Base-by-base conservation (phyloP, 1,139 yeast species). In the Blastobotrys proliferans region DNA sequence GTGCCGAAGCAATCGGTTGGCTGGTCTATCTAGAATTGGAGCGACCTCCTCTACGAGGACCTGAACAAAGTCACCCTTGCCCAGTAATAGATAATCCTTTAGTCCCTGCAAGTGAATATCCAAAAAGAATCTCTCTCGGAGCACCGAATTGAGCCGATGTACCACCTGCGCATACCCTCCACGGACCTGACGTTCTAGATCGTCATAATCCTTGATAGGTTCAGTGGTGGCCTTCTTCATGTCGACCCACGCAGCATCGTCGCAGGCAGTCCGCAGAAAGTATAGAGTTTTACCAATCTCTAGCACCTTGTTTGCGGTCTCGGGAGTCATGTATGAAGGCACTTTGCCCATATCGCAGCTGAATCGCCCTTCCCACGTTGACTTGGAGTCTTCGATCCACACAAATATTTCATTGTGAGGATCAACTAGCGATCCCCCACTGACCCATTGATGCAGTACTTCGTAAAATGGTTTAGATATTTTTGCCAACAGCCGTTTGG, bases 271-370 rank as follows among this genome's bases (percentile, higher is more conserved):
- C 37, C 79, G 76, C 35, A 92, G 64, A 57, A 83, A 90, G 30
- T 79, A 73, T n/a, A 83, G 67, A 13, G 86, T 77, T 51, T 83
- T 81, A 1, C 98, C 98, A 20, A 84, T 79, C 46, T 86, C 85
- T 52, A 74, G 83, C 8, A 84, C 75, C 51, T 76, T 73, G 20
- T 66, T 60, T 1, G 86, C 80, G 1, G 75, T 62, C 13, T 65
- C 64, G 5, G 58, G 54, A 1, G 74, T 60, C 43, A 83, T 66
- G 55, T 83, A 85, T 6, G 63, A 58, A 0, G 97, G 97, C 1
- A 83, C 70, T 50, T 70, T 75, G 0, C 63, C 62, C 25, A 51
- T 37, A 9, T 60, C 62, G 4, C 69, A 46, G 6, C 38, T 45
- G 41, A 64, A 67, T 38, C 63, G 50, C 26, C 56, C 60, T 3